Conservation (phyloP, 2,329 filamentous ascomycete genomes). For the Diaporthe sp. region DNA sequence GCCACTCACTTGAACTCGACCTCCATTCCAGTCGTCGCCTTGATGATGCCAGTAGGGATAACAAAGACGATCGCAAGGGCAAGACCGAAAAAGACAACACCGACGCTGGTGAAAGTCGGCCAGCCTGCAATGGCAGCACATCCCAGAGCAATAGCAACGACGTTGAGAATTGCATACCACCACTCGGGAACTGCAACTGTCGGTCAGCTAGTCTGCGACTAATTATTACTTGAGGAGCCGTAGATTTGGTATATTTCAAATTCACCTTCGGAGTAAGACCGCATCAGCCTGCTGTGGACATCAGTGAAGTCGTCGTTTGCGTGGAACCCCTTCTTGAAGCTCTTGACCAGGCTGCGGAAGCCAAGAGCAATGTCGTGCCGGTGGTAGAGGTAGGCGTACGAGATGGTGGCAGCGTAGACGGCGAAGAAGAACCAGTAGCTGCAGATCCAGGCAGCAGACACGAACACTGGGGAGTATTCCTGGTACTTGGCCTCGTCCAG, state of each 20-base stretch:
- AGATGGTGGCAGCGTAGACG: constrained; percentile 66
- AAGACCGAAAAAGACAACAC: constrained; percentile 60
- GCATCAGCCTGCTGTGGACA: constrained; percentile 63
- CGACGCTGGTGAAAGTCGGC: constrained; percentile 48
- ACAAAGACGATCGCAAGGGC: constrained; percentile 58
- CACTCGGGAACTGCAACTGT: neutral
- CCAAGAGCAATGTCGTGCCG: constrained; percentile 65
- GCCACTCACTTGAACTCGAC: constrained; percentile 53
- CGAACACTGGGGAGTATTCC: constrained; percentile 46
- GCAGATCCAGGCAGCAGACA: constrained; percentile 42
- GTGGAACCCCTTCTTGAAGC: constrained; percentile 57
- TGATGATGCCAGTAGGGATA: constrained; percentile 60
- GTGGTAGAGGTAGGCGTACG: constrained; percentile 66
- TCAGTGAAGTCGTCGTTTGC: constrained; percentile 50
- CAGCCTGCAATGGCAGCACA: constrained; percentile 50
- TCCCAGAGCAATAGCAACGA: constrained; percentile 43
- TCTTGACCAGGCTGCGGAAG: constrained; percentile 62
- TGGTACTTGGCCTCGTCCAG: constrained; percentile 46
- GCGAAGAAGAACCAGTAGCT: constrained; percentile 69
- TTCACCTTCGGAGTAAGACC: constrained; percentile 45
- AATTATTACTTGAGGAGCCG: no score
- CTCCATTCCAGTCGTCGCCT: constrained; percentile 58
- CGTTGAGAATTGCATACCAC: neutral
- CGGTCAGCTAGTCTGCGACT: no score
- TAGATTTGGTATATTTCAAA: no score